These are phyloP conservation scores for Sphaerostilbella broomeana DNA, from an alignment of 2,329 filamentous ascomycete genomes.

Conservation along the genomic window DNA sequence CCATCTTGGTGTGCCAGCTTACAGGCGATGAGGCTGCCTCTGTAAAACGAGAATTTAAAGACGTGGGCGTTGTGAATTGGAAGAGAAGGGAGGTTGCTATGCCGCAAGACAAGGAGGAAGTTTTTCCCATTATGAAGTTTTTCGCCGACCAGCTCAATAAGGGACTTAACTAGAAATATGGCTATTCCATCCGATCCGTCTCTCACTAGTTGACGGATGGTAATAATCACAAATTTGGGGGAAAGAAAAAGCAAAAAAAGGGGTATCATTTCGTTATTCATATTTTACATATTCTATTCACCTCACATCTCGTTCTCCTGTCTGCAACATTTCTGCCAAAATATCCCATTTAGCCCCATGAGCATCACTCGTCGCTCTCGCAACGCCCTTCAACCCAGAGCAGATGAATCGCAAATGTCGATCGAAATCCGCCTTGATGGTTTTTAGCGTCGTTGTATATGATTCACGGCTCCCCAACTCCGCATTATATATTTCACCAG, in stretches of 20 bases:
- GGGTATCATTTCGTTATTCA: conserved; percentile 22
- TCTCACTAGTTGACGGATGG: too few relatives aligned
- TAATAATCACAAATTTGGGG: too few relatives aligned
- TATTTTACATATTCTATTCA: not conserved
- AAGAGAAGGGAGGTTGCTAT: conserved; percentile 67
- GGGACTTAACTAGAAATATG: conserved; percentile 2
- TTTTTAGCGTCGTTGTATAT: conserved; percentile 47
- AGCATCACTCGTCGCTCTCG: conserved; percentile 62
- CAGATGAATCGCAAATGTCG: conserved; percentile 62
- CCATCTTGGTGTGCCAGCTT: conserved; percentile 54
- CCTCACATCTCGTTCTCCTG: conserved; percentile 26
- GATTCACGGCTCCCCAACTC: conserved; percentile 30
- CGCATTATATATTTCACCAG: conserved; percentile 27
- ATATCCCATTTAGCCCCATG: conserved; percentile 65
- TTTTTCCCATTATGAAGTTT: conserved; percentile 84
- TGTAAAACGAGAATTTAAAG: conserved; percentile 58
- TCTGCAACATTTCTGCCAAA: conserved; percentile 71
- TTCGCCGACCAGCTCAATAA: conserved; percentile 55
- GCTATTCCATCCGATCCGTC: too few relatives aligned
- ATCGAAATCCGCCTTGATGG: conserved; percentile 57
- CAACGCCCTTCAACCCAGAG: conserved; percentile 66
- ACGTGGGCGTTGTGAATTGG: conserved; percentile 64
- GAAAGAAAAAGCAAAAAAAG: too few relatives aligned
- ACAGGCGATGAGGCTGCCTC: conserved; percentile 57
- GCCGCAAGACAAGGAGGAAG: conserved; percentile 78